Evolutionary conservation across 768 basidiomycete species (phyloP).

Genomic region (Ramaria rubella): DNA sequence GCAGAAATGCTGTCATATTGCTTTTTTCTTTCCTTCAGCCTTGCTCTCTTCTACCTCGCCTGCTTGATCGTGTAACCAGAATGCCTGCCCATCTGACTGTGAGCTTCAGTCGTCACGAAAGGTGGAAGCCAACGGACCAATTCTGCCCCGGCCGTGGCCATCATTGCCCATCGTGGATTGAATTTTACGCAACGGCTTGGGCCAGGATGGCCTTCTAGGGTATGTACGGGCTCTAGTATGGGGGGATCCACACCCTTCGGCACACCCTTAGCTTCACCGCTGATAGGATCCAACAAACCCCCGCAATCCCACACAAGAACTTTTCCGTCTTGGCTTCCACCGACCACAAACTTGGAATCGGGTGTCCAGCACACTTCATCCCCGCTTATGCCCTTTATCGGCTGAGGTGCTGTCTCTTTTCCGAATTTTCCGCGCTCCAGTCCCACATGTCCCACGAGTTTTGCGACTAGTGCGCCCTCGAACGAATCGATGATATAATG

Average conservation of each 20-base stretch:
- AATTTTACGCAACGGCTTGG: slow-evolving; percentile 82
- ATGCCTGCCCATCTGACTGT: slow-evolving; percentile 33
- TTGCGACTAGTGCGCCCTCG: slow-evolving; percentile 74
- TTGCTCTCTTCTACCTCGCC: slow-evolving; percentile 65
- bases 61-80: slow-evolving; percentile 65
- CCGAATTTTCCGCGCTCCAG: slow-evolving; percentile 59
- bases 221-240: slow-evolving; percentile 43
- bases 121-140: slow-evolving; percentile 54
- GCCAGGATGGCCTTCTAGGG: slow-evolving; percentile 74
- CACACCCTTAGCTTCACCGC: slow-evolving; percentile 7
- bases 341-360: slow-evolving; percentile 84
- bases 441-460: slow-evolving; percentile 79
- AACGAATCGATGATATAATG: slow-evolving; percentile 94
- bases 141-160: slow-evolving; percentile 78
- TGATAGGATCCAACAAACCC: slow-evolving; percentile 30
- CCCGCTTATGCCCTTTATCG: slow-evolving; percentile 75
- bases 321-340: slow-evolving; percentile 81
- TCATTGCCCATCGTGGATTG: slow-evolving; percentile 86
- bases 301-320: slow-evolving; percentile 80
- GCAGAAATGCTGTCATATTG: not conserved
- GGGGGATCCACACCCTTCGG: slow-evolving; percentile 34
- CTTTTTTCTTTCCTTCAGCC: slow-evolving; percentile 57
- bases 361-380: slow-evolving; percentile 95
- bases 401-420: slow-evolving; percentile 43
- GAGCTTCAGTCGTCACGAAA: slow-evolving; percentile 17